Evolutionary conservation across 257 asterid species (phyloP), one percentile per base, ranked within the genome.

Genomic region (Solanum chaucha): DNA sequence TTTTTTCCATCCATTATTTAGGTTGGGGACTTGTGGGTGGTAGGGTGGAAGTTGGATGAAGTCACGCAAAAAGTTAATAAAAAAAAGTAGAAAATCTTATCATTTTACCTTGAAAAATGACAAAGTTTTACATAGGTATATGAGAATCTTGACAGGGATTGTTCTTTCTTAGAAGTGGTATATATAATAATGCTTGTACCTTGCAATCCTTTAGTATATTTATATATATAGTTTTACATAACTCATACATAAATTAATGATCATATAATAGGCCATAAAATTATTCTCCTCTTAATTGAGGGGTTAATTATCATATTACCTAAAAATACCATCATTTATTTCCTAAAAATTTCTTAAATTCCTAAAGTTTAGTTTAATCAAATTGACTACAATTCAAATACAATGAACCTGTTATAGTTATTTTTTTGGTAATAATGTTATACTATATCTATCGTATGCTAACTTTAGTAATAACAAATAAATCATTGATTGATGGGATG

Each of bases 101-200:
- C 65, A 41, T 34, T 75, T 83, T 28, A 83, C 85, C 82, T 75
- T 38, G 64, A 61, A 58, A 88, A 85, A 32, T 85, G 84, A 78
- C 84, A 67, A 65, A 41, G 30, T 35, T 59, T 80, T 26, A 44
- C 84, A 26, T 78, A 41, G 84, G 65, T 78, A 44, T 78, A 78
- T 24, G 84, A 78, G 84, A 24, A 14, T 26, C 84, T 78, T 78
- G 61, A 38, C 38, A 67, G 87, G 8, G 30, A 65, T 84, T 84
- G 87, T 84, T 84, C 87, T 41, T 77, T 24, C 84, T 44, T 12
- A 77, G 13, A 44, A 13, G 26, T 67, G 34, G 65, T 34, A 58
- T 19, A 85, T 32, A 64, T 12, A 36, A 38, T 10, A 12, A 14
- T 9, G 2, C 3, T 4, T 65, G 40, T 34, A 34, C 55, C 64